A percentile compares a stretch with the other conserved stretches of the same genome.
Evolutionary conservation across 495 filamentous ascomycete species (phyloP).

Genomic region (Elasticomyces elasticus): DNA sequence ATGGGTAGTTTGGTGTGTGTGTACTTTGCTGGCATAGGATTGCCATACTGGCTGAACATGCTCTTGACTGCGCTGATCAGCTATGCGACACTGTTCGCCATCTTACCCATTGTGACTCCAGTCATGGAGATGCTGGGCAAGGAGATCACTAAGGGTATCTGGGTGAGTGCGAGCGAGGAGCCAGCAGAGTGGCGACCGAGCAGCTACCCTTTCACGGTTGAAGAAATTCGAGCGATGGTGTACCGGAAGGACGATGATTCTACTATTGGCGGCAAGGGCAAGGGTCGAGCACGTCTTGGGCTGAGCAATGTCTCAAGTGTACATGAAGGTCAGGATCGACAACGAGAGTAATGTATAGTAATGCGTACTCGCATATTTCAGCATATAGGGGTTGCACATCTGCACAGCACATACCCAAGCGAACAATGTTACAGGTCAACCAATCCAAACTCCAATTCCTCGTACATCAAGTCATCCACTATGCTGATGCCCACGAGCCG

Average conservation of each 20-base stretch:
- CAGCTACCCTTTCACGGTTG: conserved; percentile 9
- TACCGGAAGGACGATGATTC: conserved; percentile 9
- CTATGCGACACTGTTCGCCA: conserved; percentile 11
- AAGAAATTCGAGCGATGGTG: conserved; percentile 2
- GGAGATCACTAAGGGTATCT: conserved; percentile 18
- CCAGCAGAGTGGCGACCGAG: conserved; percentile 5
- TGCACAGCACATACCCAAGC: too few relatives aligned
- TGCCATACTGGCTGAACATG: conserved; percentile 25
- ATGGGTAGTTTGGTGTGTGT: conserved; percentile 27
- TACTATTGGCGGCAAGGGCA: not conserved
- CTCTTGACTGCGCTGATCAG: conserved; percentile 15
- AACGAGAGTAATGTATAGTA: not conserved
- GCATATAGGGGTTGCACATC: too few relatives aligned
- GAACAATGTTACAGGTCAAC: too few relatives aligned
- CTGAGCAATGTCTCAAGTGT: not conserved
- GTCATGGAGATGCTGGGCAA: conserved; percentile 19
- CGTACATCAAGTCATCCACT: too few relatives aligned
- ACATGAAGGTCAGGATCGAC: not conserved
- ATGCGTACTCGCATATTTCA: too few relatives aligned
- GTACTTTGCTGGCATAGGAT: conserved; percentile 7
- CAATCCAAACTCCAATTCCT: too few relatives aligned
- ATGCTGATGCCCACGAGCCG: too few relatives aligned
- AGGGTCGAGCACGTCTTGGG: not conserved
- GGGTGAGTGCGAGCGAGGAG: conserved; percentile 12
- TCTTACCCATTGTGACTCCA: conserved; percentile 15